Evolutionary conservation across 1,284 basidiomycete species (phyloP), one percentile per base, ranked within the genome.

Genomic region (Cryptococcus wingfieldii): DNA sequence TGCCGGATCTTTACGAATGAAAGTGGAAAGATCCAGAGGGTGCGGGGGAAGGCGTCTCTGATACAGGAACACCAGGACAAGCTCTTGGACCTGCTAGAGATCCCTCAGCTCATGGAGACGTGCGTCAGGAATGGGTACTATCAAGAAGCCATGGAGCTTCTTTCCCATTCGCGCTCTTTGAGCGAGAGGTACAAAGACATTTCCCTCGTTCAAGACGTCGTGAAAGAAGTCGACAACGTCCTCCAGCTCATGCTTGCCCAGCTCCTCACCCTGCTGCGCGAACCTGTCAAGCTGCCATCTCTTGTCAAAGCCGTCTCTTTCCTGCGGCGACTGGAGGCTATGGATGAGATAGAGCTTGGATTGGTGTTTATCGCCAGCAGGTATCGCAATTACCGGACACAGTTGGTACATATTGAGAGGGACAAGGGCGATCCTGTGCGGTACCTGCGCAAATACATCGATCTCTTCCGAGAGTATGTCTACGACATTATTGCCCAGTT

Each of bases 401-500:
- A 78, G 53, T 72, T 80, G 31, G 64, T 67, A 2, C 68, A 70
- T 9, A 69, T 75, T 23, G 77, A 77, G 58, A 58, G 74, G 52
- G 74, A 79, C 57, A 68, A 72, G 53, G 83, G 86, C 59, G 89
- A 91, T 59, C 80, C 89, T 23, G 83, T 87, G 28, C 79, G 86
- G 43, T 92, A 86, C 75, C 79, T 94, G 55, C 87, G 90, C 67
- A 85, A 84, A 66, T 94, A 93, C 76, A 85, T 95, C 63, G 94
- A 96, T 69, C 77, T 86, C 8, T 97, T 93, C 87, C 81, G 93
- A 48, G 93, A 97, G 76, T 86, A 89, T 52, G 86, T 93, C 25
- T 88, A 93, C 74, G 93, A 98, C 71, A 86, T 94, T 64, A 82
- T 95, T 62, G 87, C 86, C 16, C 92, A 96, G 73, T 96, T 86